A percentile compares a stretch with the other conserved stretches of the same genome.
These are phyloP conservation scores for Candida tibetensis DNA, from an alignment of 805 yeast species.

Conservation along the genomic window DNA sequence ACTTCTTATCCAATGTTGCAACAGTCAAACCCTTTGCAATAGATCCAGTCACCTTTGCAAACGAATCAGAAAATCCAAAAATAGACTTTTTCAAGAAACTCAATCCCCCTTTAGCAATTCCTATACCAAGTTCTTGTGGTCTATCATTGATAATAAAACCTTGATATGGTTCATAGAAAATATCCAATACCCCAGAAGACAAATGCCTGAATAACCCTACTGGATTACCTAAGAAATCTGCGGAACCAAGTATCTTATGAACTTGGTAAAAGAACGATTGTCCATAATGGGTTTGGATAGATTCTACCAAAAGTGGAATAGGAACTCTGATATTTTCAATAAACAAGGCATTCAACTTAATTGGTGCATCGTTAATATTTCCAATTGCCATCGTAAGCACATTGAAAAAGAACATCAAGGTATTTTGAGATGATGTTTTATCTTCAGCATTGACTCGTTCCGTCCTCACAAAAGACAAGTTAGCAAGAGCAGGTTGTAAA, in stretches of 20 bases:
- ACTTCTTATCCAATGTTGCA: slow-evolving; percentile 81
- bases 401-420: slow-evolving; percentile 75
- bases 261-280: slow-evolving; percentile 90
- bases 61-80: slow-evolving; percentile 90
- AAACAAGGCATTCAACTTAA: slow-evolving; percentile 78
- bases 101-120: slow-evolving; percentile 92
- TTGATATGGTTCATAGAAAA: slow-evolving; percentile 95
- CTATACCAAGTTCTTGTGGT: slow-evolving; percentile 94
- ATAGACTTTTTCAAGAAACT: slow-evolving; percentile 93
- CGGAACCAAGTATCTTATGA: slow-evolving; percentile 91
- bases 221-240: slow-evolving; percentile 95
- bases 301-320: slow-evolving; percentile 63
- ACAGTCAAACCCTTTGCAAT: slow-evolving; percentile 91
- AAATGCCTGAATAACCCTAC: slow-evolving; percentile 93
- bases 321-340: slow-evolving; percentile 91
- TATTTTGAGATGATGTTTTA: slow-evolving; percentile 54
- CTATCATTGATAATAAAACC: slow-evolving; percentile 92
- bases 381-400: slow-evolving; percentile 95
- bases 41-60: slow-evolving; percentile 90
- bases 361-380: slow-evolving; percentile 95
- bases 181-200: slow-evolving; percentile 93
- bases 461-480: slow-evolving; percentile 87
- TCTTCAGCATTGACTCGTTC: slow-evolving; percentile 72
- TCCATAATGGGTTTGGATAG: slow-evolving; percentile 79
- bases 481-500: slow-evolving; percentile 85